These are phyloP conservation scores for Plasmodium fragile DNA, from an alignment of 169 alveolate genomes.

Conservation along the genomic window DNA sequence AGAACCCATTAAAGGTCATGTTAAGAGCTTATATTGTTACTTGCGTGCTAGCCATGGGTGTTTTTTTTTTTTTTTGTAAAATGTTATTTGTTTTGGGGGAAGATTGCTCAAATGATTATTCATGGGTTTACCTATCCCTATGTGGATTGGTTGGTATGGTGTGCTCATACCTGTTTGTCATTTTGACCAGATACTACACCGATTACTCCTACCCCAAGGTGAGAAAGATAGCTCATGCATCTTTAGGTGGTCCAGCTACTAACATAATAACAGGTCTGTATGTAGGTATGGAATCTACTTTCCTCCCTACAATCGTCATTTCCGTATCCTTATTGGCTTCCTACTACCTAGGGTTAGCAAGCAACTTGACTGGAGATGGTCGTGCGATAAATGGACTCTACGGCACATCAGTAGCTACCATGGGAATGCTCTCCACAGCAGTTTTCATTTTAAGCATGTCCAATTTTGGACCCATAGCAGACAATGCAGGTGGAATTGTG, in stretches of 20 bases:
- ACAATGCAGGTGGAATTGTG: conserved; percentile 92
- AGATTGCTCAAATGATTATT: conserved; percentile 26
- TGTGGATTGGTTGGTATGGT: conserved; percentile 89
- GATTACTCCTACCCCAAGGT: conserved; percentile 89
- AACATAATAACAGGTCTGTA: conserved; percentile 89
- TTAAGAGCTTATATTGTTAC: conserved; percentile 84
- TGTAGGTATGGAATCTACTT: conserved; percentile 85
- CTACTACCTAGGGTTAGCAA: conserved; percentile 76
- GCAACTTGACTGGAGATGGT: conserved; percentile 29
- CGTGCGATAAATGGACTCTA: conserved; percentile 83
- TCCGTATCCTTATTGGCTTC: conserved; percentile 81
- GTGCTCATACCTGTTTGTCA: conserved; percentile 89
- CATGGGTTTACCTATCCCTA: conserved; percentile 80
- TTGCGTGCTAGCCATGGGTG: conserved; percentile 81
- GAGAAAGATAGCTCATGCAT: conserved; percentile 88
- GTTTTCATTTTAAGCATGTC: conserved; percentile 85
- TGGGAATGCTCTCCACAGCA: conserved; percentile 91
- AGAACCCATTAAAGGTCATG: conserved; percentile 65
- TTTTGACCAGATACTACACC: conserved; percentile 91
- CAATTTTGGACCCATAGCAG: conserved; percentile 92
- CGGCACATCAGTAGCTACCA: conserved; percentile 92
- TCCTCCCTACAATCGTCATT: conserved; percentile 84
- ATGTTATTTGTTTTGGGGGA: conserved; percentile 75
- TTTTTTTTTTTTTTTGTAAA: conserved; percentile 85
- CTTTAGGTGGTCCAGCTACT: conserved; percentile 91